Percentiles rank a stretch among this genome's conserved stretches.
These are phyloP conservation scores for Suillus tomentosus DNA, from an alignment of 768 basidiomycete species.

Conservation along the genomic window DNA sequence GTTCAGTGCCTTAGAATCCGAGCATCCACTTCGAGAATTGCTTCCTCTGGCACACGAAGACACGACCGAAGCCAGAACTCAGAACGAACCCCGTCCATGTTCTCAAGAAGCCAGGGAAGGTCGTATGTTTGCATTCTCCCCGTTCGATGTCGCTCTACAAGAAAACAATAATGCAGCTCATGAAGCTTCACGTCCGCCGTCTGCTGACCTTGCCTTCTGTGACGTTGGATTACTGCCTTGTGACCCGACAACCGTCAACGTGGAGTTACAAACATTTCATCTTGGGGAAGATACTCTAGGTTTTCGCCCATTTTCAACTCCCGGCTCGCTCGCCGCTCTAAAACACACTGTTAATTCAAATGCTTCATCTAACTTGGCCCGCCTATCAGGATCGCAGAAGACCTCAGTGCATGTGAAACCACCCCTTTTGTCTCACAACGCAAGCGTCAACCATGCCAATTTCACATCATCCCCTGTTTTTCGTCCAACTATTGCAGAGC, in stretches of 20 bases:
- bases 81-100: constrained; percentile 7
- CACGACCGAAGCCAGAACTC: constrained; percentile 3
- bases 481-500: background rate
- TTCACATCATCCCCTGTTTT: background rate
- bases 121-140: constrained; percentile 31
- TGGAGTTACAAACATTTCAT: background rate
- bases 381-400: background rate
- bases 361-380: background rate
- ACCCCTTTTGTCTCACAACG: background rate
- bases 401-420: background rate
- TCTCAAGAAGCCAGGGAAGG: constrained; percentile 5
- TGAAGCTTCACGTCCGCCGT: background rate
- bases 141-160: constrained; percentile 19
- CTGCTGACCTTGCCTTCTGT: background rate
- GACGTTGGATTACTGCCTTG: background rate
- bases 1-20: constrained; percentile 44
- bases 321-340: background rate
- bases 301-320: constrained; percentile 5
- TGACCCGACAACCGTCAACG: background rate
- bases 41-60: constrained; percentile 22
- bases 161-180: no score
- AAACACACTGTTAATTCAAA: background rate
- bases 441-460: background rate
- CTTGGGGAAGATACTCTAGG: background rate
- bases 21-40: constrained; percentile 37